Conservation (phyloP, 192 early-diverging fungal species). For the Phlyctochytrium planicorne region DNA sequence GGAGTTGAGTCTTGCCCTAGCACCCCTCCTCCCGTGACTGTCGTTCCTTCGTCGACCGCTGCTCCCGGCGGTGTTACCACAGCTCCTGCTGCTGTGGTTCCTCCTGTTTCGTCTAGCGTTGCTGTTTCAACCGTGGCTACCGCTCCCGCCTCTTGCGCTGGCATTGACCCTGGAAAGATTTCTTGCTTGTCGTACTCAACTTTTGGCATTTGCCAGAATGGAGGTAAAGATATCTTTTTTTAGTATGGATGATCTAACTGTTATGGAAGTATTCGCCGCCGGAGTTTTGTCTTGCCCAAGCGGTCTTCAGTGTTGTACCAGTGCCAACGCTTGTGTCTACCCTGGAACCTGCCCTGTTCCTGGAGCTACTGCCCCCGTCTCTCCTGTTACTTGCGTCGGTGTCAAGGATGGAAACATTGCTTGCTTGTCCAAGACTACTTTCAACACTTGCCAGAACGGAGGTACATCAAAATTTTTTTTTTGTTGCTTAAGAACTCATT, state of each 20-base stretch:
- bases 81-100: too few relatives aligned
- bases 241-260: too few relatives aligned
- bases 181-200: conserved; percentile 8
- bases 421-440: conserved; percentile 5
- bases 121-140: conserved; percentile 1
- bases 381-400: neutral
- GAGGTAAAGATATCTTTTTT: neutral
- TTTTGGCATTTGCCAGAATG: conserved; percentile 7
- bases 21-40: neutral
- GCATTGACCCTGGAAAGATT: neutral
- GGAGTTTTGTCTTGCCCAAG: neutral
- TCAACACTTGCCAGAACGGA: conserved; percentile 9
- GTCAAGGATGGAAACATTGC: neutral
- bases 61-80: too few relatives aligned
- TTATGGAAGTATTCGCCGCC: neutral
- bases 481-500: neutral
- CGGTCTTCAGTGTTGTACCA: conserved; percentile 2
- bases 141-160: conserved; percentile 8
- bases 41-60: neutral
- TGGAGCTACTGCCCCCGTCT: neutral
- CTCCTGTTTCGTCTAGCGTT: too few relatives aligned
- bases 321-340: neutral
- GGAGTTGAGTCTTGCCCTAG: neutral
- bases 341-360: conserved; percentile 4
- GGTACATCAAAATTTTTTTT: too few relatives aligned